A percentile compares a stretch with the other conserved stretches of the same genome.
Conservation (phyloP, 2,329 filamentous ascomycete species). For the Blumeriella jaapii region DNA sequence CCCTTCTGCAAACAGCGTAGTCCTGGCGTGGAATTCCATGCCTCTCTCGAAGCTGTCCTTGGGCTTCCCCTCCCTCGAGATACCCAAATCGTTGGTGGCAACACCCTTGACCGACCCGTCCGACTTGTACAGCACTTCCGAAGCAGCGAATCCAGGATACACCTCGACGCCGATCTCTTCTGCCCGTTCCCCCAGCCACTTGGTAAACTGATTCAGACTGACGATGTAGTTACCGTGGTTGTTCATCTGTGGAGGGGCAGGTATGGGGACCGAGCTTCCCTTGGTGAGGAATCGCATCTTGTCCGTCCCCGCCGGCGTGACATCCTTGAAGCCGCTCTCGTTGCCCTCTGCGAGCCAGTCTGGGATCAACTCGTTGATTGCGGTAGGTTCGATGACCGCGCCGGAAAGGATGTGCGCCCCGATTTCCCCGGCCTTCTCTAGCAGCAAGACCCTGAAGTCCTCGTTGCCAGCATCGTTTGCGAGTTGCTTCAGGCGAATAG, state of each 20-base stretch:
- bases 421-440: slow-evolving; percentile 92
- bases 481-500: slow-evolving; percentile 89
- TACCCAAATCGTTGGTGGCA: slow-evolving; percentile 87
- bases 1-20: slow-evolving; percentile 87
- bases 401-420: slow-evolving; percentile 93
- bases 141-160: slow-evolving; percentile 90
- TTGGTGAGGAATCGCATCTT: slow-evolving; percentile 93
- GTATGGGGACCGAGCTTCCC: slow-evolving; percentile 64
- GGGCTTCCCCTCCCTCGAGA: slow-evolving; percentile 68
- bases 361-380: slow-evolving; percentile 81
- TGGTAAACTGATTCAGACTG: slow-evolving; percentile 86
- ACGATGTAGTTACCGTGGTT: slow-evolving; percentile 98
- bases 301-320: slow-evolving; percentile 72
- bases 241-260: slow-evolving; percentile 91
- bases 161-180: slow-evolving; percentile 94
- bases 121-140: slow-evolving; percentile 75
- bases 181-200: slow-evolving; percentile 93
- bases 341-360: slow-evolving; percentile 90
- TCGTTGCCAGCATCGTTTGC: slow-evolving; percentile 93
- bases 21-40: slow-evolving; percentile 93
- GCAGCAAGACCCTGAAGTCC: slow-evolving; percentile 81
- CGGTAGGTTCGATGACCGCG: slow-evolving; percentile 83
- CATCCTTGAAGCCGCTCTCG: slow-evolving; percentile 74
- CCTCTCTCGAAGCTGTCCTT: slow-evolving; percentile 90
- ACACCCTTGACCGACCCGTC: slow-evolving; percentile 90